Evolutionary conservation across 441 rosid genomes (phyloP).

Genomic region (Populus trichocarpa): DNA sequence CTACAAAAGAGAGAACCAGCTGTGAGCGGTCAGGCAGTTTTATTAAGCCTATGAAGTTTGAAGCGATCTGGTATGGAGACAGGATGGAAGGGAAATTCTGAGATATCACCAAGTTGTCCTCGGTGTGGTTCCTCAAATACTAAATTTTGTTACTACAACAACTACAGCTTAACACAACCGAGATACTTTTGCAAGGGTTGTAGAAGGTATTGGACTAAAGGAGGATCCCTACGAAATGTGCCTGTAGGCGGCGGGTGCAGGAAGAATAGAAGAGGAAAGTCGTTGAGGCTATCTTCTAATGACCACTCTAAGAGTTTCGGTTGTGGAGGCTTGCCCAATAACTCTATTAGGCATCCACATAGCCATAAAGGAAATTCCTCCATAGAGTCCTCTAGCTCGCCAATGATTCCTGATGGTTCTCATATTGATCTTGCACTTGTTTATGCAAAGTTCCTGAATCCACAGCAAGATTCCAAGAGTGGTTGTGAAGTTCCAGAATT

Average conservation of each 20-base stretch:
- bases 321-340: slow-evolving; percentile 4
- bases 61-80: slow-evolving; percentile 39
- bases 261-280: slow-evolving; percentile 49
- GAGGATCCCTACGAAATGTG: slow-evolving; percentile 62
- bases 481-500: slow-evolving; percentile 24
- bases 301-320: slow-evolving; percentile 14
- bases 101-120: slow-evolving; percentile 57
- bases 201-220: slow-evolving; percentile 67
- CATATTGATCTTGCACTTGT: slow-evolving; percentile 63
- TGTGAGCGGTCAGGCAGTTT: not conserved
- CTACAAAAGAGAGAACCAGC: not conserved
- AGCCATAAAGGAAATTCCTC: slow-evolving; percentile 18
- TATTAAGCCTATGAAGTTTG: not conserved
- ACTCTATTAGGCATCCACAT: slow-evolving; percentile 5
- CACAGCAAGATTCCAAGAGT: slow-evolving; percentile 29
- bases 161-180: slow-evolving; percentile 70
- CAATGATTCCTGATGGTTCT: slow-evolving; percentile 24
- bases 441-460: slow-evolving; percentile 73
- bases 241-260: slow-evolving; percentile 71
- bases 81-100: slow-evolving; percentile 49
- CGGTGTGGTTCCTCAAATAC: slow-evolving; percentile 68
- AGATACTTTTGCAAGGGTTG: slow-evolving; percentile 30
- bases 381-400: slow-evolving; percentile 18
- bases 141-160: slow-evolving; percentile 73
- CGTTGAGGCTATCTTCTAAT: slow-evolving; percentile 26